Percentiles rank a stretch among this genome's conserved stretches.
These are phyloP conservation scores for Talaromyces trachyspermus DNA, from an alignment of 495 filamentous ascomycete species.

Conservation along the genomic window DNA sequence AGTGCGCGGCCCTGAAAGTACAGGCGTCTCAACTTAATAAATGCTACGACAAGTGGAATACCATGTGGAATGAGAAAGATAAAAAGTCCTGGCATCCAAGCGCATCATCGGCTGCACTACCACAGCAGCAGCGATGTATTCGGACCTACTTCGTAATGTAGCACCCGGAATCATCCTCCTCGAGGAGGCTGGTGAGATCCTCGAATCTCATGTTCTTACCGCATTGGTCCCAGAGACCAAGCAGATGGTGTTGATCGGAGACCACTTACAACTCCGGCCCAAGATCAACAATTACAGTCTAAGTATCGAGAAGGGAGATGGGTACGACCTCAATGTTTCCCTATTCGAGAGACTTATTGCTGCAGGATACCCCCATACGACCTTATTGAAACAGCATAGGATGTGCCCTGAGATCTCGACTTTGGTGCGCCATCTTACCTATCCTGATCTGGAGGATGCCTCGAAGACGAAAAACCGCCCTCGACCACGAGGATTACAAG, in stretches of 20 bases:
- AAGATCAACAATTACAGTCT: slow-evolving; percentile 60
- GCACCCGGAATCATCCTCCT: slow-evolving; percentile 46
- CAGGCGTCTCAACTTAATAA: slow-evolving; percentile 35
- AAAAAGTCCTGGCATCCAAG: slow-evolving; percentile 45
- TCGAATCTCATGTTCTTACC: slow-evolving; percentile 65
- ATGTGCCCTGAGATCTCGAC: slow-evolving; percentile 66
- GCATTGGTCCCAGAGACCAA: slow-evolving; percentile 52
- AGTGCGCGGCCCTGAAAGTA: slow-evolving; percentile 28
- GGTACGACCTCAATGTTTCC: slow-evolving; percentile 63
- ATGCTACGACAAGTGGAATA: slow-evolving; percentile 24
- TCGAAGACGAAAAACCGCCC: slow-evolving; percentile 42
- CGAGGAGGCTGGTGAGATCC: slow-evolving; percentile 75
- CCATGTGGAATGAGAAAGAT: no score
- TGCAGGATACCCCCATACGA: slow-evolving; percentile 45
- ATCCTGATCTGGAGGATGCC: slow-evolving; percentile 57
- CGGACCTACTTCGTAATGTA: slow-evolving; percentile 41
- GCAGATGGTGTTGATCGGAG: slow-evolving; percentile 67
- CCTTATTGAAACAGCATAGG: slow-evolving; percentile 56
- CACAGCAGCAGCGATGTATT: slow-evolving; percentile 61
- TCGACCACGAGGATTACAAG: slow-evolving; percentile 48
- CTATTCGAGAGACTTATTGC: slow-evolving; percentile 65
- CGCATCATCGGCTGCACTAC: slow-evolving; percentile 70
- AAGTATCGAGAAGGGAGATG: slow-evolving; percentile 57
- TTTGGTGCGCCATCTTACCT: slow-evolving; percentile 52
- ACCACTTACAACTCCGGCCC: slow-evolving; percentile 70